Conservation (phyloP, 768 basidiomycete species). For the Lentinula boryana region DNA sequence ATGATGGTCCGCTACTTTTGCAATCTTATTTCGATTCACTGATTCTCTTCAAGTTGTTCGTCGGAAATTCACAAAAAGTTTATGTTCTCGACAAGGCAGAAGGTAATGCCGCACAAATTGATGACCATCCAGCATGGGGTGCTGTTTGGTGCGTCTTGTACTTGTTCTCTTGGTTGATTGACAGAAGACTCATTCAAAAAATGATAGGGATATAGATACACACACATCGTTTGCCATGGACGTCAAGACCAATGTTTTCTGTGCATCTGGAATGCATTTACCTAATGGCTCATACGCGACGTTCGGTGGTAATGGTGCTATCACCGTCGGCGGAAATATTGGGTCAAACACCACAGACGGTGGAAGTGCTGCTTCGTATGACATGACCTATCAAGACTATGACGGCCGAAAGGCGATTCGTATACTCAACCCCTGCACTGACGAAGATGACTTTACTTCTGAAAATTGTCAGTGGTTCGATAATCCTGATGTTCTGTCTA, state of each 20-base stretch:
- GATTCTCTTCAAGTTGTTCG: constrained; percentile 51
- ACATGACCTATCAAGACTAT: constrained; percentile 68
- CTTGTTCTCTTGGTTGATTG: not conserved
- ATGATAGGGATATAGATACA: constrained; percentile 54
- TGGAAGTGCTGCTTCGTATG: constrained; percentile 45
- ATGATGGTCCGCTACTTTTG: constrained; percentile 38
- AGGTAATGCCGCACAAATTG: constrained; percentile 59
- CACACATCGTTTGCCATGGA: constrained; percentile 63
- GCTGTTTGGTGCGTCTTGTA: constrained; percentile 47
- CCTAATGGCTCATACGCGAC: constrained; percentile 73
- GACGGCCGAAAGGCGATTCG: constrained; percentile 80
- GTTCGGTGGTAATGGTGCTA: constrained; percentile 75
- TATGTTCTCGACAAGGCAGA: constrained; percentile 91
- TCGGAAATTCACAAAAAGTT: constrained; percentile 74
- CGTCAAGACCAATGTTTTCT: constrained; percentile 69
- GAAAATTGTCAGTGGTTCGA: constrained; percentile 70
- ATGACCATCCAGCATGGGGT: constrained; percentile 72
- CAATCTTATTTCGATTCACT: not conserved
- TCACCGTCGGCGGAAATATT: constrained; percentile 57
- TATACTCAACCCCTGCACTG: constrained; percentile 70
- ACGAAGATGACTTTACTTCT: constrained; percentile 38
- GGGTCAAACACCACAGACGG: constrained; percentile 43
- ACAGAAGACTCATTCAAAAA: not conserved
- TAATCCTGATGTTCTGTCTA: constrained; percentile 50
- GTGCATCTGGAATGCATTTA: constrained; percentile 76